Evolutionary conservation across 352 stramenopile genomes (phyloP).

Genomic region (Pilasporangium apinafurcum): DNA sequence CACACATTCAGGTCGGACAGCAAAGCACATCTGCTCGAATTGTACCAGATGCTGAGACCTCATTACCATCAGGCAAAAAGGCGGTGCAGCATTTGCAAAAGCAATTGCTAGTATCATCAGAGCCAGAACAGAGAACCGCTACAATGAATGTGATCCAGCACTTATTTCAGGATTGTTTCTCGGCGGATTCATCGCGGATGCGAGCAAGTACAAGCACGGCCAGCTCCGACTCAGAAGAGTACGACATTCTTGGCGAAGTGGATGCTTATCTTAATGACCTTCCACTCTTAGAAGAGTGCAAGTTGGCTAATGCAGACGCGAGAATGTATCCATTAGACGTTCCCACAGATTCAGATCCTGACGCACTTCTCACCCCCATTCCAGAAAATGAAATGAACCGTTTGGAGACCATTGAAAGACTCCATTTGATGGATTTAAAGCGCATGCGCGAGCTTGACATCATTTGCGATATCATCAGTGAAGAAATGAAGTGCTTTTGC

Average conservation of each 20-base stretch:
- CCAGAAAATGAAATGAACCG: slow-evolving; percentile 39
- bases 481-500: slow-evolving; percentile 39
- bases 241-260: slow-evolving; percentile 6
- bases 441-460: slow-evolving; percentile 51
- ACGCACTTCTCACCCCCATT: slow-evolving; percentile 19
- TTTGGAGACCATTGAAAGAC: slow-evolving; percentile 34
- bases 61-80: slow-evolving; percentile 2
- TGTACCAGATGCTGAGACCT: slow-evolving; percentile 9
- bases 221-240: background rate
- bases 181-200: background rate
- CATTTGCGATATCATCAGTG: slow-evolving; percentile 44
- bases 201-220: background rate
- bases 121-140: slow-evolving; percentile 23
- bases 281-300: slow-evolving; percentile 23
- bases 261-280: slow-evolving; percentile 1
- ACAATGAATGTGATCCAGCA: slow-evolving; percentile 52
- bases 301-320: slow-evolving; percentile 36
- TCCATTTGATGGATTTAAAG: slow-evolving; percentile 32
- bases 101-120: slow-evolving; percentile 12
- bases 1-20: slow-evolving; percentile 14
- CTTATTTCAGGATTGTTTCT: slow-evolving; percentile 10
- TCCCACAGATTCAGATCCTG: slow-evolving; percentile 17
- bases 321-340: slow-evolving; percentile 39
- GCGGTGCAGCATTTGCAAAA: slow-evolving; percentile 11
- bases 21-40: slow-evolving; percentile 12